phyloP scores from a whole-genome alignment of 495 filamentous ascomycete genomes.

The Astrothelium macrocarpum region DNA sequence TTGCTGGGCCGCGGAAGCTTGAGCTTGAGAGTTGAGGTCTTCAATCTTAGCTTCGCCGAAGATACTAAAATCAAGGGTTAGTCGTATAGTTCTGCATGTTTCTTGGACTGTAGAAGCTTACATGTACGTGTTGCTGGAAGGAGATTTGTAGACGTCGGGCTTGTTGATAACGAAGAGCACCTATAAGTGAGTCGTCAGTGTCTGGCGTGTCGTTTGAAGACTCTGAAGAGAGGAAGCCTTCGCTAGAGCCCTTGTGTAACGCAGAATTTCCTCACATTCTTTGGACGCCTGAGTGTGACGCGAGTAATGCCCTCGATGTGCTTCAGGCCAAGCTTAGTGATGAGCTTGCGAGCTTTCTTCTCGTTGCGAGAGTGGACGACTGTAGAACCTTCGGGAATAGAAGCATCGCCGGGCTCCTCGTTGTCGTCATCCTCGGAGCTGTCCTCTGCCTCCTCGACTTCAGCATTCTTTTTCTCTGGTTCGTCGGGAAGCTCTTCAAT shows the following conservation, averaged over 20 bases:
- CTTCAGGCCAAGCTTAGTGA: constrained; percentile 94
- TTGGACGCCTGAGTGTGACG: constrained; percentile 93
- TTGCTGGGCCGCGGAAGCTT: constrained; percentile 86
- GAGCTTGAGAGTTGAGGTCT: constrained; percentile 95
- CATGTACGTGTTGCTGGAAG: constrained; percentile 99
- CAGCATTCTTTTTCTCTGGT: constrained; percentile 51
- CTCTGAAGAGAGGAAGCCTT: neutral
- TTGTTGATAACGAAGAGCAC: constrained; percentile 99
- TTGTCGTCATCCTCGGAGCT: constrained; percentile 55
- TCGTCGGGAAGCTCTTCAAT: constrained; percentile 97
- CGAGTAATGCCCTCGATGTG: constrained; percentile 94
- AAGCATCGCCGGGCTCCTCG: constrained; percentile 48
- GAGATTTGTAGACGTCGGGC: constrained; percentile 98
- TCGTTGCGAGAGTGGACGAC: constrained; percentile 97
- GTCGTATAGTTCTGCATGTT: neutral
- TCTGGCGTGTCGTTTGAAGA: neutral
- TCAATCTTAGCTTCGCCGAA: constrained; percentile 99
- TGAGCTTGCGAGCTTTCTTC: constrained; percentile 99
- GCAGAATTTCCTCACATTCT: constrained; percentile 66
- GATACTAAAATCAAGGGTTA: constrained; percentile 52
- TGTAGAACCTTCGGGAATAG: constrained; percentile 73
- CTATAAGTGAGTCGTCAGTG: constrained; percentile 35
- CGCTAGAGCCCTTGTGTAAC: neutral
- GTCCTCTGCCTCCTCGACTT: constrained; percentile 69
- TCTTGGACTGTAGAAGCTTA: constrained; percentile 39